These are phyloP conservation scores for Chrysoporthe deuterocubensis DNA, from an alignment of 2,329 filamentous ascomycete species.

Conservation along the genomic window DNA sequence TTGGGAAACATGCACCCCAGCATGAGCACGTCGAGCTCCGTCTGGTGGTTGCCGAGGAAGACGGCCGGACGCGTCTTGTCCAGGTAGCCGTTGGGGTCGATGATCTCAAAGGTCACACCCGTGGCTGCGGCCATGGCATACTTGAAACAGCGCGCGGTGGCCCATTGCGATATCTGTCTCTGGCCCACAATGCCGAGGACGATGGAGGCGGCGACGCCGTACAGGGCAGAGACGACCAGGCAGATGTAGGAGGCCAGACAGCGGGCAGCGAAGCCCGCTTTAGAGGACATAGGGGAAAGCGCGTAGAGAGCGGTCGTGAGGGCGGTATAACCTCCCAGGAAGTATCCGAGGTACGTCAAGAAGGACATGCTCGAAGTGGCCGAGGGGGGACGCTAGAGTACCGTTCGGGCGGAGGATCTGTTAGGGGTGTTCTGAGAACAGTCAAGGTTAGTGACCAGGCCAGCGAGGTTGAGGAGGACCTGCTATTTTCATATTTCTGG, in stretches of 20 bases:
- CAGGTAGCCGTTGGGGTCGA: constrained; percentile 68
- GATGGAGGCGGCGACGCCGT: constrained; percentile 77
- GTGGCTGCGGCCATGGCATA: constrained; percentile 75
- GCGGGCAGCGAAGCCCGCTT: constrained; percentile 71
- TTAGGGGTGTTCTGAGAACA: not conserved
- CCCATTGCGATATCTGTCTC: constrained; percentile 83
- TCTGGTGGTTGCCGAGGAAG: constrained; percentile 94
- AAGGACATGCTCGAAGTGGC: constrained; percentile 41
- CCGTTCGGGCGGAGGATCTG: not conserved
- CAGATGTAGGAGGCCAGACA: constrained; percentile 67
- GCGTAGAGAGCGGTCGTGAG: constrained; percentile 63
- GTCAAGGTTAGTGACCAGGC: constrained; percentile 16
- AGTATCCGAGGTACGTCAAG: constrained; percentile 47
- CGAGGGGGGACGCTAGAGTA: not conserved
- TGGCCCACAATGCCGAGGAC: constrained; percentile 72
- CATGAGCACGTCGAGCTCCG: constrained; percentile 92
- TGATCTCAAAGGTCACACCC: constrained; percentile 77
- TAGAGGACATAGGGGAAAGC: constrained; percentile 61
- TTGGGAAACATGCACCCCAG: constrained; percentile 86
- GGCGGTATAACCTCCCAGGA: constrained; percentile 55
- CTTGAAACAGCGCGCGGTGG: constrained; percentile 78
- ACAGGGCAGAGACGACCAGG: constrained; percentile 64
- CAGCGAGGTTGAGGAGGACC: not conserved
- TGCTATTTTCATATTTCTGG: not conserved
- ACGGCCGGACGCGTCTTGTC: constrained; percentile 76